phyloP scores from a whole-genome alignment of 495 filamentous ascomycete species.

The Entonaema liquescens region DNA sequence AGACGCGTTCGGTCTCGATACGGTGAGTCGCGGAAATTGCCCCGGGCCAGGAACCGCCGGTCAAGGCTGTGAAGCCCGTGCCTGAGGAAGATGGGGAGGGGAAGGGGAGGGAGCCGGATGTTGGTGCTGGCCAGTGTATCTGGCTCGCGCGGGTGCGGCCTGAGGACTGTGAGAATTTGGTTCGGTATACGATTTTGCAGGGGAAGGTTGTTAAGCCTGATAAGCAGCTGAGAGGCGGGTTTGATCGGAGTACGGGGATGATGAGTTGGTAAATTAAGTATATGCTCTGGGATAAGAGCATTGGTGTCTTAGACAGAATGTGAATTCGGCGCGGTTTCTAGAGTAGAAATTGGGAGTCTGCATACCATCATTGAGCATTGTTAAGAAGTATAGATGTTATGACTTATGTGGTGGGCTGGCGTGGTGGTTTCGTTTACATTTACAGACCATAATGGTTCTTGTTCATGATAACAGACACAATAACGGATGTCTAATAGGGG shows the following conservation, averaged over 20 bases:
- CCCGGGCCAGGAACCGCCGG: slow-evolving; percentile 39
- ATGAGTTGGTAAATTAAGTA: slow-evolving; percentile 77
- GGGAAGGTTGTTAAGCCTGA: slow-evolving; percentile 93
- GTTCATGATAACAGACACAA: background rate
- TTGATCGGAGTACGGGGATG: slow-evolving; percentile 80
- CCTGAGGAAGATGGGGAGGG: slow-evolving; percentile 8
- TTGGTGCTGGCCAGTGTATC: slow-evolving; percentile 84
- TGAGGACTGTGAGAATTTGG: slow-evolving; percentile 93
- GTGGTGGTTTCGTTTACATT: background rate
- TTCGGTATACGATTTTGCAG: slow-evolving; percentile 87
- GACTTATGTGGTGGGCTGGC: background rate
- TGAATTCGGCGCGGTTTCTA: background rate
- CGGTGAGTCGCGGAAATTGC: slow-evolving; percentile 50
- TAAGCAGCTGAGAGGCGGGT: slow-evolving; percentile 85
- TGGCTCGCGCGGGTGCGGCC: slow-evolving; percentile 91
- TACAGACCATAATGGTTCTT: background rate
- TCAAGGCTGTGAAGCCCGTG: slow-evolving; percentile 22
- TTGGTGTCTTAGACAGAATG: background rate
- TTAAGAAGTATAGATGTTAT: background rate
- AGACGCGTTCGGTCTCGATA: slow-evolving; percentile 65
- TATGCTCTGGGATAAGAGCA: background rate
- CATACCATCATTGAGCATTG: background rate
- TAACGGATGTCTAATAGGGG: too few relatives aligned
- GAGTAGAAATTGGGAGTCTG: background rate
- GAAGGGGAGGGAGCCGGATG: slow-evolving; percentile 44